Evolutionary conservation across 2,329 filamentous ascomycete species (phyloP).

Genomic region (Sporothrix pseudoabietina): DNA sequence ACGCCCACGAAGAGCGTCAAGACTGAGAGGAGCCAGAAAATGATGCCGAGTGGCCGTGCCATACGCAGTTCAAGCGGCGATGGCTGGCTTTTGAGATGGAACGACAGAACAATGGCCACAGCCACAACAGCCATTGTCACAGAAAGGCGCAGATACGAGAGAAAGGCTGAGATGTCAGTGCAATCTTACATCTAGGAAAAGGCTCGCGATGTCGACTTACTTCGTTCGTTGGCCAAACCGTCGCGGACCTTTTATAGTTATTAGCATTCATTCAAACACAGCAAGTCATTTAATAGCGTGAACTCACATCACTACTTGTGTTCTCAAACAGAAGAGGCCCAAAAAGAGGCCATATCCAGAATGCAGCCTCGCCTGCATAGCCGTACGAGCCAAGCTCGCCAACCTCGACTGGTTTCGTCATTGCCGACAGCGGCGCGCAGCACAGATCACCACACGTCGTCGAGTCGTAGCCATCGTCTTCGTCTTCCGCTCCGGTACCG

Average conservation of each 20-base stretch:
- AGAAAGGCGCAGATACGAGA: constrained; percentile 86
- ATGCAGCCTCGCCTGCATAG: constrained; percentile 46
- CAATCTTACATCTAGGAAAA: neutral
- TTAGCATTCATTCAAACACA: constrained; percentile 32
- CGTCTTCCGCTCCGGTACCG: neutral
- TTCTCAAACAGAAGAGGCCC: constrained; percentile 75
- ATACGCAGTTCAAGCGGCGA: constrained; percentile 71
- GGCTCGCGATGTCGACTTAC: constrained; percentile 41
- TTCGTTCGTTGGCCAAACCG: constrained; percentile 78
- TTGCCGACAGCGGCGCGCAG: constrained; percentile 45
- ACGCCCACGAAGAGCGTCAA: constrained; percentile 76
- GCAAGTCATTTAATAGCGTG: too few relatives aligned
- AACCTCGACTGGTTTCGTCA: constrained; percentile 51
- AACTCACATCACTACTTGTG: constrained; percentile 65
- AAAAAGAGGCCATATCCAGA: constrained; percentile 63
- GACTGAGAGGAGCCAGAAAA: constrained; percentile 84
- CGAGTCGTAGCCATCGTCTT: constrained; percentile 5
- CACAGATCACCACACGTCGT: constrained; percentile 35
- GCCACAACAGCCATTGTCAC: constrained; percentile 90
- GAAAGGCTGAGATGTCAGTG: constrained; percentile 60
- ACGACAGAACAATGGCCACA: constrained; percentile 87
- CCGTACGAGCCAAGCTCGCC: constrained; percentile 44
- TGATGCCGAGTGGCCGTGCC: constrained; percentile 77
- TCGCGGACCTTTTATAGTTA: constrained; percentile 50
- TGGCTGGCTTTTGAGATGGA: constrained; percentile 79